Base-by-base conservation (phyloP, 1,284 basidiomycete species). In the Naganishia sp. region DNA sequence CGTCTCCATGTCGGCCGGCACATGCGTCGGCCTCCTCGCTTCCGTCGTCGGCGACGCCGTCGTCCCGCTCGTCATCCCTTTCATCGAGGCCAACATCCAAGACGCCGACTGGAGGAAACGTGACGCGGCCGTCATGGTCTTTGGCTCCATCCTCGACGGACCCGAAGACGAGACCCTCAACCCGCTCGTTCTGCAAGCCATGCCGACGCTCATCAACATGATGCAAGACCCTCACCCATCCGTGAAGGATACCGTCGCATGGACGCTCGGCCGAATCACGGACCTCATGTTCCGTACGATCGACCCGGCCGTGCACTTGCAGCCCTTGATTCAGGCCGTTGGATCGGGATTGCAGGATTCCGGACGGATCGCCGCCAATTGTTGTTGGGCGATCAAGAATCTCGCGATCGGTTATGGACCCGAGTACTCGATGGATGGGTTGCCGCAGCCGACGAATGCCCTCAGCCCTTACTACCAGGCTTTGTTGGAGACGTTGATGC, bases 121-220 rank as follows among this genome's bases (percentile, higher is more conserved):
- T 63, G 95, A 99, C 79, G 95, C 95, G 0, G 94, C 95, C 23
- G 89, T 98, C 70, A 98, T 98, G 93, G 89, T 94, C 50, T 99
- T 99, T 75, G 95, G 95, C 63, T 95, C 92, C 2, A 98, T 99
- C 75, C 86, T 99, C 62, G 94, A 98, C 70, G 95, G 96, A 2
- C 95, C 95, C 13, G 91, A 96, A 75, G 41, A 81, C 82, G 49
- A 74, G 71, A 35, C 92, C 46, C 86, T 99, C 55, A 89, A 88
- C 25, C 93, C 94, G 25, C 87, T 99, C 49, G 94, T 98, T 71
- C 87, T 90, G 72, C 94, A 98, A 79, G 95, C 96, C 2, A 84
- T 99, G 7, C 92, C 92, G 18, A 89, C 94, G 54, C 85, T 99
- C 67, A 93, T 99, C 75, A 88, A 88, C 74, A 97, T 98, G 94